Conservation (phyloP, 495 filamentous ascomycete genomes). For the Bathelium albidoporum region DNA sequence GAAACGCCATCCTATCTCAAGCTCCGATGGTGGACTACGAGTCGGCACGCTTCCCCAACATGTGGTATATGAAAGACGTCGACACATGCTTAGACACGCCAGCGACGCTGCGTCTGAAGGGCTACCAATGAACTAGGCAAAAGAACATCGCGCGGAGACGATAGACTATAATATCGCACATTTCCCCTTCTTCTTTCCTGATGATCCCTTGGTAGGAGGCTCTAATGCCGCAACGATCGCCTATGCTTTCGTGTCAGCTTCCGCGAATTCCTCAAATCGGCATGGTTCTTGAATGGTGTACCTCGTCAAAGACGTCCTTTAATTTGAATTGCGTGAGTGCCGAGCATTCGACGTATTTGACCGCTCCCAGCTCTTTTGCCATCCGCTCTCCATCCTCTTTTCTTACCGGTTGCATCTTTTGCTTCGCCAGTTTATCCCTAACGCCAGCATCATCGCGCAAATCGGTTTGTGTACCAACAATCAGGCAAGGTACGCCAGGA, state of each 20-base stretch:
- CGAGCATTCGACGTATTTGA: conserved; percentile 98
- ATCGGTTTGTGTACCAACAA: conserved; percentile 97
- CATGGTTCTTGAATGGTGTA: conserved; percentile 29
- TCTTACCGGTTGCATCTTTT: conserved; percentile 85
- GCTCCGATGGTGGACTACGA: background rate
- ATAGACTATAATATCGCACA: conserved; percentile 12
- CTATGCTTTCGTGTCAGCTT: conserved; percentile 12
- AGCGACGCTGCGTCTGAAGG: background rate
- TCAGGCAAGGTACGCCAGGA: conserved; percentile 93
- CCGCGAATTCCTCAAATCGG: background rate
- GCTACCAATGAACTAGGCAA: background rate
- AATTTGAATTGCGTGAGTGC: conserved; percentile 96
- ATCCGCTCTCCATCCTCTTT: conserved; percentile 91
- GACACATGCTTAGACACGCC: background rate
- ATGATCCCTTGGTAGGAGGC: conserved; percentile 20
- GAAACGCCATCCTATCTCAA: conserved; percentile 8
- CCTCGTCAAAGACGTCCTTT: conserved; percentile 99
- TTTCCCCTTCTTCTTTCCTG: conserved; percentile 16
- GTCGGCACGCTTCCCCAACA: background rate
- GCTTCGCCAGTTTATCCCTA: conserved; percentile 81
- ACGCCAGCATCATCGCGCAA: conserved; percentile 83
- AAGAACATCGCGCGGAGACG: background rate
- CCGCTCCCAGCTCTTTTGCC: conserved; percentile 90
- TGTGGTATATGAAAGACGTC: background rate
- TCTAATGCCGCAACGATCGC: conserved; percentile 36